These are phyloP conservation scores for Diaporthe batatas DNA, from an alignment of 2,329 filamentous ascomycete species.

Conservation along the genomic window DNA sequence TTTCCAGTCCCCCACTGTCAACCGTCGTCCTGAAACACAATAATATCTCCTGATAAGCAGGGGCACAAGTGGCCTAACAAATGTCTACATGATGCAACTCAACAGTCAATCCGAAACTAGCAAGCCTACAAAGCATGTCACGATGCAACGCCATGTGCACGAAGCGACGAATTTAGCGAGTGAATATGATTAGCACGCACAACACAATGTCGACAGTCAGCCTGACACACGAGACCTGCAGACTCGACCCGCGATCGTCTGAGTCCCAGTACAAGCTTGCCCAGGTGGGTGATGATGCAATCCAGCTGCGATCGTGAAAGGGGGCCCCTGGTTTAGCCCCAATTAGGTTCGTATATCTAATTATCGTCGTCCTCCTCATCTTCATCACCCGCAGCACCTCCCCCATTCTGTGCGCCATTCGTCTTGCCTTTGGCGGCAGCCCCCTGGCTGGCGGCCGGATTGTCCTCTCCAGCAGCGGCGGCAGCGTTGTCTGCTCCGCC, in stretches of 20 bases:
- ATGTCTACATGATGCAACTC: too few species aligned
- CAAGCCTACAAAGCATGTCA: not conserved
- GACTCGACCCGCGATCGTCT: conserved; percentile 13
- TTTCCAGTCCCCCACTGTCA: not conserved
- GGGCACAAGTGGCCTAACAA: too few species aligned
- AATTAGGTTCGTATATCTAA: conserved; percentile 23
- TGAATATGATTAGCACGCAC: conserved; percentile 11
- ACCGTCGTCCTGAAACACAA: not conserved
- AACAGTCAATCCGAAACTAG: not conserved
- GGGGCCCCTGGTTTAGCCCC: not conserved
- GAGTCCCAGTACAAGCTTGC: not conserved
- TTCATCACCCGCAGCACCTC: not conserved
- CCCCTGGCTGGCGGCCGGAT: not conserved
- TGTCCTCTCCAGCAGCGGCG: too few species aligned
- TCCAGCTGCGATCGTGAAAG: not conserved
- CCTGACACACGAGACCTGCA: not conserved
- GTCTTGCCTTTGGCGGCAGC: conserved; percentile 2
- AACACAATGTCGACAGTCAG: conserved; percentile 11
- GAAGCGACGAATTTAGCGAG: not conserved
- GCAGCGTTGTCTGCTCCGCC: conserved; percentile 1
- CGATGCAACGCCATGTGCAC: not conserved
- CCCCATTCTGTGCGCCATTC: not conserved
- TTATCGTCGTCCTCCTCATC: conserved; percentile 14
- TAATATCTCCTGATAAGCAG: not conserved
- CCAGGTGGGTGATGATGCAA: conserved; percentile 12